Evolutionary conservation across 2,329 filamentous ascomycete genomes (phyloP).

Genomic region (Dichotomopilus funicola): DNA sequence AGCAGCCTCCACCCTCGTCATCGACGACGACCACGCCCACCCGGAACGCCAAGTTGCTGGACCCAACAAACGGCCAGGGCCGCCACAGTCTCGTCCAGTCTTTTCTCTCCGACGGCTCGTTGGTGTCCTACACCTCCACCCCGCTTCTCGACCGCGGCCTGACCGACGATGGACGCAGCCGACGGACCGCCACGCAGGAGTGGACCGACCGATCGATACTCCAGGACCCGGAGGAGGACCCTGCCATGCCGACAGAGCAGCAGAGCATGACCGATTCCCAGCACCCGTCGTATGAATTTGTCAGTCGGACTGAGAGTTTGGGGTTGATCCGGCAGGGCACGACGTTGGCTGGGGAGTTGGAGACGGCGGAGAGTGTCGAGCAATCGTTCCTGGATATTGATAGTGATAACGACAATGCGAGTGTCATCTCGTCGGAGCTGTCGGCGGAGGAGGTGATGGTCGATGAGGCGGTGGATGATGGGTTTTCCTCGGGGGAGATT

Average conservation of each 20-base stretch:
- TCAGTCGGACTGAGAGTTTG: conserved; percentile 48
- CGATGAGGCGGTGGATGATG: conserved; percentile 24
- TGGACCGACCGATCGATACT: conserved; percentile 53
- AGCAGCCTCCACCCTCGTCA: conserved; percentile 32
- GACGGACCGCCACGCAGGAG: conserved; percentile 33
- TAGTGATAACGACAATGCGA: conserved; percentile 39
- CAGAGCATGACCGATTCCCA: conserved; percentile 23
- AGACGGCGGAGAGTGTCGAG: conserved; percentile 26
- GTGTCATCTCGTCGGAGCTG: conserved; percentile 57
- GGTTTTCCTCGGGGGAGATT: conserved; percentile 26
- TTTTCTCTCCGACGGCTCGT: conserved; percentile 55
- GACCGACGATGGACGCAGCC: conserved; percentile 44
- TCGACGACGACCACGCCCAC: conserved; percentile 22
- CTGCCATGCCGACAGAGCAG: conserved; percentile 18
- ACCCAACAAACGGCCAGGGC: conserved; percentile 9
- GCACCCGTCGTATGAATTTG: conserved; percentile 47
- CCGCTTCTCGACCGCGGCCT: conserved; percentile 67
- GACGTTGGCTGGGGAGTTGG: conserved; percentile 25
- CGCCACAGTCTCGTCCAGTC: conserved; percentile 36
- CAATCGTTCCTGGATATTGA: conserved; percentile 42
- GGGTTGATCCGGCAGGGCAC: conserved; percentile 36
- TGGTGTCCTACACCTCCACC: conserved; percentile 69
- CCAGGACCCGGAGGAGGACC: conserved; percentile 38
- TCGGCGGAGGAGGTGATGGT: conserved; percentile 43
- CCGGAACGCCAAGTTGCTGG: conserved; percentile 16